Percentiles rank a stretch among this genome's conserved stretches.
Evolutionary conservation across 495 filamentous ascomycete genomes (phyloP).

Genomic region (Delitschia confertaspora): DNA sequence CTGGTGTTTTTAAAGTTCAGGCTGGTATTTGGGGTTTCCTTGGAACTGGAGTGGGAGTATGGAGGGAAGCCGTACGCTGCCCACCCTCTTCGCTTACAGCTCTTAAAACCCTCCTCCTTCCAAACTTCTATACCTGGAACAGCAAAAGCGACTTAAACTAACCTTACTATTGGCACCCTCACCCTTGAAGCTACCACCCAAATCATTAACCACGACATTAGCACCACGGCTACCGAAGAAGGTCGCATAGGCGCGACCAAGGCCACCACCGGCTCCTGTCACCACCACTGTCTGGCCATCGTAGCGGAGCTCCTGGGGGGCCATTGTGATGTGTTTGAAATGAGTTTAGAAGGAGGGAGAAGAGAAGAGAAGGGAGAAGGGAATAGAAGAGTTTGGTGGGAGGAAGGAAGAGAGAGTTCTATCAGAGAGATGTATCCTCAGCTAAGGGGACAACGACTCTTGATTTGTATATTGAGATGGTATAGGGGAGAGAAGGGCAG

Average conservation of each 20-base stretch:
- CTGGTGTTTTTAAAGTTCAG: no score
- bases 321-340: conserved; percentile 19
- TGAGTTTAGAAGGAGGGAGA: conserved; percentile 15
- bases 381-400: conserved; percentile 24
- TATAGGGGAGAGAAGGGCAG: no score
- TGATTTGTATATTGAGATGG: no score
- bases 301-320: conserved; percentile 60
- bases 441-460: no score
- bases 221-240: conserved; percentile 91
- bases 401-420: no score
- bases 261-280: conserved; percentile 89
- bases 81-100: not conserved
- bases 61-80: no score
- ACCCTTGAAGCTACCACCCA: conserved; percentile 88
- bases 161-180: conserved; percentile 86
- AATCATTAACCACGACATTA: conserved; percentile 95
- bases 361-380: conserved; percentile 17
- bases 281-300: conserved; percentile 96
- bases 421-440: no score
- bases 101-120: not conserved
- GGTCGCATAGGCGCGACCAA: conserved; percentile 83
- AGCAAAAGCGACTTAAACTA: conserved; percentile 13
- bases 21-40: no score
- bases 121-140: not conserved
- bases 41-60: no score